A percentile compares a stretch with the other conserved stretches of the same genome.
Conservation (phyloP, 352 stramenopile genomes). For the Phytophthora uliginosa region DNA sequence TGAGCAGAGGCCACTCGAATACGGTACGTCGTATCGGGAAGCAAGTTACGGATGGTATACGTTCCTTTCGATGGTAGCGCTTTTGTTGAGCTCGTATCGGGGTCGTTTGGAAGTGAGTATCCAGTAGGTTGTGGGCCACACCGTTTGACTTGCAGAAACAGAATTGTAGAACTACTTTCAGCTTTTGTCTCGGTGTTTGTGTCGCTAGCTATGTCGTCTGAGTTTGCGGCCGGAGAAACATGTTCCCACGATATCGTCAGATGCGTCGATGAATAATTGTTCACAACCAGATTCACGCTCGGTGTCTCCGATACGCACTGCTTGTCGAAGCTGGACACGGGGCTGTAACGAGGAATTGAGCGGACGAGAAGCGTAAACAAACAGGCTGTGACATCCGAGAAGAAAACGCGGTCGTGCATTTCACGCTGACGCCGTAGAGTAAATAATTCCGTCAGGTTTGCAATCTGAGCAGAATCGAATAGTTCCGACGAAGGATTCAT, state of each 20-base stretch:
- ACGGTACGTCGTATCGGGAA: slow-evolving; percentile 56
- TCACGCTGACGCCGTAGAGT: slow-evolving; percentile 44
- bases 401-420: slow-evolving; percentile 37
- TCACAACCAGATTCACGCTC: slow-evolving; percentile 20
- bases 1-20: slow-evolving; percentile 39
- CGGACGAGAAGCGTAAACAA: slow-evolving; percentile 43
- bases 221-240: background rate
- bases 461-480: slow-evolving; percentile 27
- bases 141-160: slow-evolving; percentile 30
- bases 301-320: background rate
- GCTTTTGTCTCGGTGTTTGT: background rate
- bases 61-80: slow-evolving; percentile 46
- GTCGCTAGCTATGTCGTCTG: background rate
- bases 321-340: background rate
- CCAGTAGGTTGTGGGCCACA: background rate
- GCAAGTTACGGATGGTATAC: slow-evolving; percentile 50
- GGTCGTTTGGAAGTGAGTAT: background rate
- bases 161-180: slow-evolving; percentile 5
- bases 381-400: slow-evolving; percentile 40
- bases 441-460: slow-evolving; percentile 41
- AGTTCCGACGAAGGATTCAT: slow-evolving; percentile 3
- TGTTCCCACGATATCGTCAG: slow-evolving; percentile 46
- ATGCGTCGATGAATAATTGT: slow-evolving; percentile 43
- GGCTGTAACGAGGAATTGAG: background rate
- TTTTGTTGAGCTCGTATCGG: slow-evolving; percentile 10